Evolutionary conservation across 306 rosid species (phyloP).

Genomic region (Pachyrhizus erosus): DNA sequence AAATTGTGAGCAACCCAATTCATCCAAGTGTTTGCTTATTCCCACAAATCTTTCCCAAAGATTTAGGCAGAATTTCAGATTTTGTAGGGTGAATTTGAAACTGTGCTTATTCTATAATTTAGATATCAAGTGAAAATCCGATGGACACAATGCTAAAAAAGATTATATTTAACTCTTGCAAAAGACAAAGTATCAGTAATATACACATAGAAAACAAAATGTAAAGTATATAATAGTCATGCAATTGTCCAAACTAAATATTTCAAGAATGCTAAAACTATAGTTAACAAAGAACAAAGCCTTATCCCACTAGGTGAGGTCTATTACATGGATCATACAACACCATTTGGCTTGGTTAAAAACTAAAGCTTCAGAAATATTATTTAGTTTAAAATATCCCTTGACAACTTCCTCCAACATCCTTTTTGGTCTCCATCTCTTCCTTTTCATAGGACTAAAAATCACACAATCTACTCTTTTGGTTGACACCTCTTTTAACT

Average conservation of each 20-base stretch:
- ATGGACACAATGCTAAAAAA: not conserved
- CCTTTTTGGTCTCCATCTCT: too few species aligned
- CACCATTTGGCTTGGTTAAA: too few species aligned
- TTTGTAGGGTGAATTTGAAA: not conserved
- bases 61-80: not conserved
- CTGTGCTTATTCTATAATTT: not conserved
- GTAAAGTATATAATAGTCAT: conserved; percentile 6
- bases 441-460: too few species aligned
- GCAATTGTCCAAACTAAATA: not conserved
- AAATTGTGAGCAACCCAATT: conserved; percentile 8
- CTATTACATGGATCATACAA: too few species aligned
- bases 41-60: not conserved
- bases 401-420: too few species aligned
- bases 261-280: conserved; percentile 11
- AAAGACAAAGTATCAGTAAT: not conserved
- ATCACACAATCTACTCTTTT: too few species aligned
- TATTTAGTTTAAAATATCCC: too few species aligned
- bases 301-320: too few species aligned
- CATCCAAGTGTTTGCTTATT: not conserved
- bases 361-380: too few species aligned
- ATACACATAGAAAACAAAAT: not conserved
- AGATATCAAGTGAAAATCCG: not conserved
- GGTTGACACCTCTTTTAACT: too few species aligned
- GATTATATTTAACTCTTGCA: conserved; percentile 4
- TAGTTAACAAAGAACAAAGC: not conserved